Base-by-base conservation (phyloP, 2,329 filamentous ascomycete species). In the Nigrograna mackinnonii region DNA sequence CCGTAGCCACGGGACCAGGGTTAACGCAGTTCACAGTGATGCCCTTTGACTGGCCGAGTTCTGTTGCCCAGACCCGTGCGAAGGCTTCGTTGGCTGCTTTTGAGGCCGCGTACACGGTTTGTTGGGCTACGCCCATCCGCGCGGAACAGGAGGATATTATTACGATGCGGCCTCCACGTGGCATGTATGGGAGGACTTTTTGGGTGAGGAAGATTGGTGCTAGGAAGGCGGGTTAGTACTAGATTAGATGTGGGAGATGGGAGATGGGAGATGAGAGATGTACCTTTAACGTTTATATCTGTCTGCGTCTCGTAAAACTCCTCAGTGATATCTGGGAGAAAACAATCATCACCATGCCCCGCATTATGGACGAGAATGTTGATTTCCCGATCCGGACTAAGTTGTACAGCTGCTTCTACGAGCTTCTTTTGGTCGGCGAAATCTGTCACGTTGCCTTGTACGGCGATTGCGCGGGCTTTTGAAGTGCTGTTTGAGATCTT, bases 81-180 rank as follows among this genome's bases (percentile, higher is more conserved):
- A 77, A 75, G 3, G 64, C 66, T 47, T 77, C 75, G 1, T 75
- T 64, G 71, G 76, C 76, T n/a, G 71, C 72, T 52, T 78, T 78
- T 6, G 71, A 75, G 0, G 73, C 74, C 3, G 73, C 71, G 50
- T 78, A 78, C 44, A 78, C 72, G n/a, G 72, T 75, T 49, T 73
- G 70, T 43, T 62, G 52, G 7, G 67, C 41, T 5, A 68, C 67
- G 3, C 61, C 62, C 13, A 48, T 67, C 5, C 65, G 57, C 21
- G 68, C 57, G 12, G 65, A 67, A 22, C 70, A 63, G 41, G 63
- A 69, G 20, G 57, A 63, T 35, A 77, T 73, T 44, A 21, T 76
- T 50, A 77, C 57, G 39, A 76, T 76, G 7, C 74, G 62, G 16
- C 60, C 60, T 38, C 51, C 50, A 2, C 52, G 52, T 2, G 68